Evolutionary conservation across 495 filamentous ascomycete genomes (phyloP).

Genomic region (Trypethelium eluteriae): DNA sequence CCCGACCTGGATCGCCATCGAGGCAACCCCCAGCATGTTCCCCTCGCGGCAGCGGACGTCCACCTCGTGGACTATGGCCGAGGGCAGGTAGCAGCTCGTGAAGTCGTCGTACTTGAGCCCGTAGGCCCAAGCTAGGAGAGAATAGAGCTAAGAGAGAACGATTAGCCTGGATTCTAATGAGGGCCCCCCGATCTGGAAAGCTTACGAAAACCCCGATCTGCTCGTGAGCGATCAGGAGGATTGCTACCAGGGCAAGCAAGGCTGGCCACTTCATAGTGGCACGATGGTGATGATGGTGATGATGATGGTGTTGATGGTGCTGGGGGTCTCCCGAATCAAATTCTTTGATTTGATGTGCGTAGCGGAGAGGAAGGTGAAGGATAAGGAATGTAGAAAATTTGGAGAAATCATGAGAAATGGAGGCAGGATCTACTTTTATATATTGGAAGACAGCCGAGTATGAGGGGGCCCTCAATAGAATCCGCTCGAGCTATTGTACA

Average conservation of each 20-base stretch:
- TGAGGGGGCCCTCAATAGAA: not conserved
- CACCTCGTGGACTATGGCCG: not conserved
- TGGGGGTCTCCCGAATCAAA: not conserved
- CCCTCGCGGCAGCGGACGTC: not conserved
- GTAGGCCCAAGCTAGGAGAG: conserved; percentile 8
- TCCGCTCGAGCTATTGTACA: not conserved
- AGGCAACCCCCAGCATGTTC: not conserved
- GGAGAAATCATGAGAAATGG: not conserved
- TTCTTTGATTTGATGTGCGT: not conserved
- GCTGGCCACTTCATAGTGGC: conserved; percentile 1
- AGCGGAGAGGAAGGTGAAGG: not conserved
- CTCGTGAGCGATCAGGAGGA: not conserved
- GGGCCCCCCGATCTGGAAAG: not conserved
- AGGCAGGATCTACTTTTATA: not conserved
- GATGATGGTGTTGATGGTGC: not conserved
- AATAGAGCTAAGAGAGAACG: not conserved
- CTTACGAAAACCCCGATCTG: not conserved
- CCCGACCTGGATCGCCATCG: not conserved
- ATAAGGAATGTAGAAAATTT: not conserved
- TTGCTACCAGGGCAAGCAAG: not conserved
- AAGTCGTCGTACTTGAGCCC: not conserved
- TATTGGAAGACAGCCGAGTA: not conserved
- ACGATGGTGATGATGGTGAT: not conserved
- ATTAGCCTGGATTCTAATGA: not conserved
- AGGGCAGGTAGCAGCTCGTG: not conserved